Evolutionary conservation across 2,329 filamentous ascomycete species (phyloP).

Genomic region (Reticulascus tulasneorum): DNA sequence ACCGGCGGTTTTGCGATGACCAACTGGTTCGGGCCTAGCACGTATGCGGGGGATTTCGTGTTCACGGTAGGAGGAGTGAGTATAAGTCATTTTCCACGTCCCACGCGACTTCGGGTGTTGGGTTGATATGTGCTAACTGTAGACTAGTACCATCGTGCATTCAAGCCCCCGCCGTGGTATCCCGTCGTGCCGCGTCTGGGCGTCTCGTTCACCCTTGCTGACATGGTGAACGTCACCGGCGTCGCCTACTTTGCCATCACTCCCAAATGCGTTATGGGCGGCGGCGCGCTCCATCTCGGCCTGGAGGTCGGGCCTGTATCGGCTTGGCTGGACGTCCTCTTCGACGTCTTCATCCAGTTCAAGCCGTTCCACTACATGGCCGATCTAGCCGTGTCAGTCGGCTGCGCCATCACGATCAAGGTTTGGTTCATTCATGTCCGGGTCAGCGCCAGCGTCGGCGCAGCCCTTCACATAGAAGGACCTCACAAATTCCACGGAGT

Average conservation of each 20-base stretch:
- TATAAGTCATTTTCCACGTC: too few relatives aligned
- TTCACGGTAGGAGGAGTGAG: slow-evolving; percentile 43
- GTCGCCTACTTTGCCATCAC: slow-evolving; percentile 43
- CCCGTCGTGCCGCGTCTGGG: slow-evolving; percentile 32
- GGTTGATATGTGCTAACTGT: too few relatives aligned
- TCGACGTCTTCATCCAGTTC: slow-evolving; percentile 38
- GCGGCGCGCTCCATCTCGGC: slow-evolving; percentile 26
- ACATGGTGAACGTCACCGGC: slow-evolving; percentile 30
- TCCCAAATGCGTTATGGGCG: slow-evolving; percentile 38
- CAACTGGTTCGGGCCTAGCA: slow-evolving; percentile 30
- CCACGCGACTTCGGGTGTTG: too few relatives aligned
- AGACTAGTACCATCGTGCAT: slow-evolving; percentile 38
- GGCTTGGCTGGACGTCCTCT: slow-evolving; percentile 35
- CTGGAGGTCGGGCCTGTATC: slow-evolving; percentile 25
- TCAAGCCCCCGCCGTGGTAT: slow-evolving; percentile 26
- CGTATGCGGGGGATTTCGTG: slow-evolving; percentile 34
- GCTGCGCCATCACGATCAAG: too few relatives aligned
- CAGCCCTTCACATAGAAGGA: too few relatives aligned
- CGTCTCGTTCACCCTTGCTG: slow-evolving; percentile 30
- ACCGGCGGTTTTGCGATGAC: slow-evolving; percentile 37
- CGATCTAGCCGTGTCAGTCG: slow-evolving; percentile 23
- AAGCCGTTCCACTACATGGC: slow-evolving; percentile 31
- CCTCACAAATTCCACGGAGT: too few relatives aligned
- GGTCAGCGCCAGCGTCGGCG: too few relatives aligned
- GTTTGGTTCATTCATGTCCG: too few relatives aligned